Evolutionary conservation across 306 rosid species (phyloP).

Genomic region (Gastrolobium villosum): DNA sequence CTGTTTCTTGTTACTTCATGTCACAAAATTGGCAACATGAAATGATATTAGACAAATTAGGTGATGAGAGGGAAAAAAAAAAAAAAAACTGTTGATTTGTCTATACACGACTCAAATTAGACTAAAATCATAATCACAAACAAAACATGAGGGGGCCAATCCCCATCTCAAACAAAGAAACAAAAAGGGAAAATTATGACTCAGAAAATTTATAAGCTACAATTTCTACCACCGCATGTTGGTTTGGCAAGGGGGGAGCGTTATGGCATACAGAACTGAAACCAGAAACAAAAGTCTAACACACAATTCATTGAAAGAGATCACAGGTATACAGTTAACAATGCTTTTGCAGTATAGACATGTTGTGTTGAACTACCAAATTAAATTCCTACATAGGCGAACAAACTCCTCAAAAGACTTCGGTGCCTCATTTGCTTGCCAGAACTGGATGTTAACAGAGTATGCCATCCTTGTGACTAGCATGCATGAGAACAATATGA

Average conservation of each 20-base stretch:
- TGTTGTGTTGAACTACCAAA: conserved; percentile 57
- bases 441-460: conserved; percentile 30
- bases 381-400: conserved; percentile 53
- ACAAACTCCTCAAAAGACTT: conserved; percentile 45
- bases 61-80: too few relatives aligned
- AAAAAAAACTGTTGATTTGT: too few relatives aligned
- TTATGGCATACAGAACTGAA: conserved; percentile 48
- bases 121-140: too few relatives aligned
- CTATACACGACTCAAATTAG: too few relatives aligned
- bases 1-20: too few relatives aligned
- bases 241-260: conserved; percentile 19
- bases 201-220: background rate
- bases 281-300: conserved; percentile 47
- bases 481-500: conserved; percentile 42
- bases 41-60: too few relatives aligned
- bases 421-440: conserved; percentile 46
- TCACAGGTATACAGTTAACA: conserved; percentile 47
- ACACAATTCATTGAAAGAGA: conserved; percentile 50
- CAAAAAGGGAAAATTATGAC: background rate
- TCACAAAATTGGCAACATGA: too few relatives aligned
- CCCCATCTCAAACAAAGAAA: background rate
- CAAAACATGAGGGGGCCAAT: too few relatives aligned
- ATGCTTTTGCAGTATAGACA: conserved; percentile 51
- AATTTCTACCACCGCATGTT: background rate
- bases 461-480: conserved; percentile 32